A percentile compares a stretch with the other conserved stretches of the same genome.
These are phyloP conservation scores for Aspergillus clavatus DNA, from an alignment of 2,329 filamentous ascomycete species.

Conservation along the genomic window DNA sequence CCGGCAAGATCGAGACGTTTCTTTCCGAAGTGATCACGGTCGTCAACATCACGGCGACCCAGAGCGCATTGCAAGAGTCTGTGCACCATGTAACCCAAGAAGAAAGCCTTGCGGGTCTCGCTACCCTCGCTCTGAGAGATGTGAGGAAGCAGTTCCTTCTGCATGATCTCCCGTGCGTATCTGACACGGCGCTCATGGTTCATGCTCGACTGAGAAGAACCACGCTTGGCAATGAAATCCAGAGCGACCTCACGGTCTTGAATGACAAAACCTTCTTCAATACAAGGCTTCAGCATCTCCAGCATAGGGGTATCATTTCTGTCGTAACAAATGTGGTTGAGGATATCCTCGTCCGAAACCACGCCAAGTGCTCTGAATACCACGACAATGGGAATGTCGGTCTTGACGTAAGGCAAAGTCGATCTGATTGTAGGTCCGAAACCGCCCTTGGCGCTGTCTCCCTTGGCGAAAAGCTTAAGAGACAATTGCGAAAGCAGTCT, in stretches of 20 bases:
- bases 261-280: slow-evolving; percentile 93
- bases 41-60: slow-evolving; percentile 87
- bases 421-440: slow-evolving; percentile 86
- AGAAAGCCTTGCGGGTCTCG: slow-evolving; percentile 94
- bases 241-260: slow-evolving; percentile 92
- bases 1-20: slow-evolving; percentile 95
- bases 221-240: slow-evolving; percentile 93
- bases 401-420: slow-evolving; percentile 88
- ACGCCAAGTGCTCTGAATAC: slow-evolving; percentile 94
- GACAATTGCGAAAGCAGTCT: slow-evolving; percentile 88
- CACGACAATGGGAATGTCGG: slow-evolving; percentile 87
- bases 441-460: slow-evolving; percentile 69
- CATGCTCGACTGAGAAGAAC: slow-evolving; percentile 64
- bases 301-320: slow-evolving; percentile 94
- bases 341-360: slow-evolving; percentile 94
- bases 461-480: slow-evolving; percentile 84
- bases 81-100: slow-evolving; percentile 98
- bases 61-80: slow-evolving; percentile 89
- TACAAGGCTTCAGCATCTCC: slow-evolving; percentile 93
- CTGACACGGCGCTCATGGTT: slow-evolving; percentile 83
- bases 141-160: slow-evolving; percentile 94
- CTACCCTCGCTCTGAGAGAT: slow-evolving; percentile 94
- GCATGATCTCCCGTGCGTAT: slow-evolving; percentile 88
- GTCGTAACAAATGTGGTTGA: slow-evolving; percentile 97
- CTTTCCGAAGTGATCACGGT: slow-evolving; percentile 98